Evolutionary conservation across 2,329 filamentous ascomycete genomes (phyloP).

Genomic region (Fusarium goolgardi): DNA sequence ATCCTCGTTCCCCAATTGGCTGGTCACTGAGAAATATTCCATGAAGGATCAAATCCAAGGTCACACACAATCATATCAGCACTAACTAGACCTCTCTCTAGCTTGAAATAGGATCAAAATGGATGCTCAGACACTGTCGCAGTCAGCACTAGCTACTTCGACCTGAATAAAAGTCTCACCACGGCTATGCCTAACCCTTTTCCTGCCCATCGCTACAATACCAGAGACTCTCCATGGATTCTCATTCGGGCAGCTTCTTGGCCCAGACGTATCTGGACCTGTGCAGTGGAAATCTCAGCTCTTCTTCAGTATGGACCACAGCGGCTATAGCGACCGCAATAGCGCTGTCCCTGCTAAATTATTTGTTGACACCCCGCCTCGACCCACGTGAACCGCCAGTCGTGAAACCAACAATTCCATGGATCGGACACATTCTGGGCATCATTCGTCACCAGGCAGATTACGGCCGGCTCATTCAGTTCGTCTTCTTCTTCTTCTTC

Average conservation of each 20-base stretch:
- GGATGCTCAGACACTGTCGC: background rate
- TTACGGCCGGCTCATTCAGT: conserved; percentile 56
- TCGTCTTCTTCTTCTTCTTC: conserved; percentile 19
- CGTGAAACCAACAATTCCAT: conserved; percentile 55
- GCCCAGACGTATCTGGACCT: conserved; percentile 10
- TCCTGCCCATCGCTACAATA: no score
- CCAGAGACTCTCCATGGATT: background rate
- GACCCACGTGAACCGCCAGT: conserved; percentile 57
- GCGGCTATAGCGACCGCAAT: conserved; percentile 19
- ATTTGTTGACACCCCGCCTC: conserved; percentile 34
- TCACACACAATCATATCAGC: conserved; percentile 1
- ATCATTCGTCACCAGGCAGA: conserved; percentile 53
- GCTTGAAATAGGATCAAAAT: no score
- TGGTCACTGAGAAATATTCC: background rate
- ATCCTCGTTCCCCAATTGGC: background rate
- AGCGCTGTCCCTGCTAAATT: conserved; percentile 30
- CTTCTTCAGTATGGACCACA: conserved; percentile 55
- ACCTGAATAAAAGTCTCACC: background rate
- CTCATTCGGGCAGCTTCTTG: conserved; percentile 3
- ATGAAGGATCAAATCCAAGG: background rate
- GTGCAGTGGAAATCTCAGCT: conserved; percentile 4
- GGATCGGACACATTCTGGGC: conserved; percentile 60
- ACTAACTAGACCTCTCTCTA: no score
- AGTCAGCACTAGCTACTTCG: background rate
- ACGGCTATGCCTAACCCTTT: background rate